A percentile compares a stretch with the other conserved stretches of the same genome.
Evolutionary conservation across 805 yeast species (phyloP).

Genomic region (Priceomyces carsonii): DNA sequence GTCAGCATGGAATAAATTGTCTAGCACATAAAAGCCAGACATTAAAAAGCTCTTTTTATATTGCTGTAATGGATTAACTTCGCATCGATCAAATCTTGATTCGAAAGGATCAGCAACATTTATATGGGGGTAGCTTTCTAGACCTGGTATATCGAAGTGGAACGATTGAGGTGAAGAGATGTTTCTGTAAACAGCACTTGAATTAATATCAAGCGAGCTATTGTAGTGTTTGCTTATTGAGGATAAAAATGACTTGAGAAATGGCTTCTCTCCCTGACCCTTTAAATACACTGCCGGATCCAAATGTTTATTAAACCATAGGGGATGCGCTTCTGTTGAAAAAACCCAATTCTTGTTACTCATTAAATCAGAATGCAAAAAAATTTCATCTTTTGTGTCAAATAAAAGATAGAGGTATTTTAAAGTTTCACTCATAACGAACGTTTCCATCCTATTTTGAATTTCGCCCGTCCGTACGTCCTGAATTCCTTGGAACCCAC

Average conservation of each 20-base stretch:
- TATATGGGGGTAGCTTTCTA: conserved; percentile 7
- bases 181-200: conserved; percentile 14
- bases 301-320: conserved; percentile 57
- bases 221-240: conserved; percentile 1
- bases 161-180: conserved; percentile 13
- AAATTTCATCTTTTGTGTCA: conserved; percentile 57
- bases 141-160: conserved; percentile 13
- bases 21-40: conserved; percentile 41
- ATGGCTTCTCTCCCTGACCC: neutral
- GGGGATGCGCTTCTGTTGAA: conserved; percentile 90
- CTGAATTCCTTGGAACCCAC: conserved; percentile 82
- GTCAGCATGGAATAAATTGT: conserved; percentile 48
- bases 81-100: conserved; percentile 27
- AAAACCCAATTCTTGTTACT: conserved; percentile 53
- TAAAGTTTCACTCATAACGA: conserved; percentile 83
- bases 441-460: conserved; percentile 89
- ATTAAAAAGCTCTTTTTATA: conserved; percentile 18
- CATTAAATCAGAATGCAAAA: conserved; percentile 35
- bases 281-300: neutral
- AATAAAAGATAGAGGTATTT: conserved; percentile 81
- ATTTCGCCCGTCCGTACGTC: conserved; percentile 61
- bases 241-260: neutral
- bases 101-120: conserved; percentile 17
- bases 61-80: conserved; percentile 23
- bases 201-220: too few relatives aligned